Percentiles rank a stretch among this genome's conserved stretches.
phyloP scores from a whole-genome alignment of 2,329 filamentous ascomycete genomes.

The Corynespora cassiicola region DNA sequence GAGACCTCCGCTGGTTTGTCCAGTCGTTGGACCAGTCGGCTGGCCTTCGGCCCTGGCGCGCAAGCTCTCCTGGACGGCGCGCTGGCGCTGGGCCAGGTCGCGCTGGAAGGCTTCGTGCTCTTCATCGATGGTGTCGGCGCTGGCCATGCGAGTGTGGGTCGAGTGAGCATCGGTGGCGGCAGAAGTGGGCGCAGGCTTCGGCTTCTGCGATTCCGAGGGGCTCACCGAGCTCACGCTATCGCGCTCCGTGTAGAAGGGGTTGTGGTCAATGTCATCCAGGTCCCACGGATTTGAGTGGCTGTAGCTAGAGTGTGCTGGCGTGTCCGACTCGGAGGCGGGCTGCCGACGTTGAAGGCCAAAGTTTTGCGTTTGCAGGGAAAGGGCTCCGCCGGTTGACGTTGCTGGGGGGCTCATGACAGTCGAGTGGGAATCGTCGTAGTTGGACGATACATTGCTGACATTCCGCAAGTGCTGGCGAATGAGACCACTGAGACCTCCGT shows the following conservation, averaged over 20 bases:
- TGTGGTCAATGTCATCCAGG: constrained; percentile 56
- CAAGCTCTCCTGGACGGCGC: constrained; percentile 75
- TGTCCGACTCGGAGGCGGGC: constrained; percentile 42
- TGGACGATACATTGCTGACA: constrained; percentile 81
- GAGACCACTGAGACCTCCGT: constrained; percentile 75
- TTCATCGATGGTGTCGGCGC: constrained; percentile 58
- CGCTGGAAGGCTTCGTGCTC: constrained; percentile 75
- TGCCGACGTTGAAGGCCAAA: constrained; percentile 33
- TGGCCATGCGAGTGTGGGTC: constrained; percentile 56
- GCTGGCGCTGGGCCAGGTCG: constrained; percentile 73
- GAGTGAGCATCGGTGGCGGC: constrained; percentile 1
- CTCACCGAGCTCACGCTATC: constrained; percentile 45
- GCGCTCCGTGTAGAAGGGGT: constrained; percentile 42
- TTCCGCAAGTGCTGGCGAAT: constrained; percentile 84
- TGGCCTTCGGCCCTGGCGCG: constrained; percentile 68
- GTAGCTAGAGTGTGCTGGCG: constrained; percentile 55
- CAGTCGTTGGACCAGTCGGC: constrained; percentile 45
- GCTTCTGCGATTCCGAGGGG: constrained; percentile 36
- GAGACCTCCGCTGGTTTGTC: constrained; percentile 45
- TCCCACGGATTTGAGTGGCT: constrained; percentile 63
- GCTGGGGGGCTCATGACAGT: constrained; percentile 53
- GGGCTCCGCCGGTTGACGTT: constrained; percentile 26
- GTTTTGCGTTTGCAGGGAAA: constrained; percentile 44
- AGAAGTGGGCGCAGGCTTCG: constrained; percentile 16
- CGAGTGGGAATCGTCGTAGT: constrained; percentile 60